These are phyloP conservation scores for Lactarius sp. DNA, from an alignment of 768 basidiomycete species.

Conservation along the genomic window DNA sequence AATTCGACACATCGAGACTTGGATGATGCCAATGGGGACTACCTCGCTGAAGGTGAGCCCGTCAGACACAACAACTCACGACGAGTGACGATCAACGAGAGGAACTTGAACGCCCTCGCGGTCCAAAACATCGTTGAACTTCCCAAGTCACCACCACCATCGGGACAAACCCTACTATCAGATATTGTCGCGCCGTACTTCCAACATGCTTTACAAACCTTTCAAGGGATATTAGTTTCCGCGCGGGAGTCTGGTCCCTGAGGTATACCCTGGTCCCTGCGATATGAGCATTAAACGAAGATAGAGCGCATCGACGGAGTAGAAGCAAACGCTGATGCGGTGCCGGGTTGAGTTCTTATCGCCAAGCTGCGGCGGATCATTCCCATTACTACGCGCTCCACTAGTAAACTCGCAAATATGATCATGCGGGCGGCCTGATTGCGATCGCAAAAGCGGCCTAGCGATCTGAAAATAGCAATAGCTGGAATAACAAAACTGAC, in stretches of 20 bases:
- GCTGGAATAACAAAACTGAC: too few relatives aligned
- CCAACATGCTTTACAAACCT: conserved; percentile 17
- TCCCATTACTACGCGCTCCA: not conserved
- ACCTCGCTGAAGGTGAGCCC: conserved; percentile 15
- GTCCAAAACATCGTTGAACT: conserved; percentile 2
- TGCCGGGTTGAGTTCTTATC: conserved; percentile 11
- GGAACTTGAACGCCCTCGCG: not conserved
- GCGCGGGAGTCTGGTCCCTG: not conserved
- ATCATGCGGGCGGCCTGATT: too few relatives aligned
- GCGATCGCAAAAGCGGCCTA: too few relatives aligned
- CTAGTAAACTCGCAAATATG: too few relatives aligned
- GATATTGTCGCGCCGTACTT: conserved; percentile 9
- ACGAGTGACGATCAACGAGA: not conserved
- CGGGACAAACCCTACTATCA: conserved; percentile 4
- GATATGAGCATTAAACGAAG: not conserved
- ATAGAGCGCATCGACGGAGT: not conserved
- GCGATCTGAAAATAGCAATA: too few relatives aligned
- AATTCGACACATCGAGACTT: conserved; percentile 16
- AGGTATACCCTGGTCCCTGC: conserved; percentile 20
- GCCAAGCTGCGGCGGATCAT: conserved; percentile 7
- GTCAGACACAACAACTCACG: conserved; percentile 1
- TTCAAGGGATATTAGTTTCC: conserved; percentile 1
- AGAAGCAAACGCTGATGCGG: conserved; percentile 11
- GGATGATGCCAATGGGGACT: conserved; percentile 19
- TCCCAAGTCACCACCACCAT: not conserved